These are phyloP conservation scores for Citrus trifoliata DNA, from an alignment of 345 rosid genomes.

Conservation along the genomic window DNA sequence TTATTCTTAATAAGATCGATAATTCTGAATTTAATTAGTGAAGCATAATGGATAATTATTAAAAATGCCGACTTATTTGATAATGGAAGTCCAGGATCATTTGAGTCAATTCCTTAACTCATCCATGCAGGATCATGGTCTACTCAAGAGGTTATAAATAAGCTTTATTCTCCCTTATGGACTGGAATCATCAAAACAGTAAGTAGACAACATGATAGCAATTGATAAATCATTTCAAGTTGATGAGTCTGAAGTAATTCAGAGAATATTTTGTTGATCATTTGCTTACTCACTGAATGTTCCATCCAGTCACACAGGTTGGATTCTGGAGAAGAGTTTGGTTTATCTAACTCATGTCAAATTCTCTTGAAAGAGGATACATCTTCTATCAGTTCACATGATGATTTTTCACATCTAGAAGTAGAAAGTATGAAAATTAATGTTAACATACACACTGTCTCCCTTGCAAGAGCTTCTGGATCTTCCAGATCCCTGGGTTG, in stretches of 20 bases:
- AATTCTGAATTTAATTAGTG: neutral
- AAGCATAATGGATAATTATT: neutral
- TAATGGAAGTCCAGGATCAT: neutral
- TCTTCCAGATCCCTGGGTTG: constrained; percentile 81
- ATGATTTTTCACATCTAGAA: neutral
- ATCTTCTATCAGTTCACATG: neutral
- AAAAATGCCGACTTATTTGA: neutral
- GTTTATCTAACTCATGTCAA: neutral
- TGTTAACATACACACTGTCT: constrained; percentile 80
- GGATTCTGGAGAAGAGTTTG: neutral
- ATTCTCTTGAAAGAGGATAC: neutral
- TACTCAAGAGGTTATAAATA: neutral
- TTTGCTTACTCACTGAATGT: neutral
- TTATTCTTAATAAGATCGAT: neutral
- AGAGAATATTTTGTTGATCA: neutral
- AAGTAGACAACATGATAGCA: neutral
- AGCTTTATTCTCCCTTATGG: neutral
- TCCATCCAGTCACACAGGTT: neutral
- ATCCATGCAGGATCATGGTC: neutral
- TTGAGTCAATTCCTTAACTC: neutral
- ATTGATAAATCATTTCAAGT: neutral
- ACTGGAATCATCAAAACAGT: neutral
- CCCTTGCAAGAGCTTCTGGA: constrained; percentile 92
- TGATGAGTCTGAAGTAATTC: neutral
- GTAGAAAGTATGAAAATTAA: constrained; percentile 42